Conservation (phyloP, 495 filamentous ascomycete species). For the Cetradonia linearis region DNA sequence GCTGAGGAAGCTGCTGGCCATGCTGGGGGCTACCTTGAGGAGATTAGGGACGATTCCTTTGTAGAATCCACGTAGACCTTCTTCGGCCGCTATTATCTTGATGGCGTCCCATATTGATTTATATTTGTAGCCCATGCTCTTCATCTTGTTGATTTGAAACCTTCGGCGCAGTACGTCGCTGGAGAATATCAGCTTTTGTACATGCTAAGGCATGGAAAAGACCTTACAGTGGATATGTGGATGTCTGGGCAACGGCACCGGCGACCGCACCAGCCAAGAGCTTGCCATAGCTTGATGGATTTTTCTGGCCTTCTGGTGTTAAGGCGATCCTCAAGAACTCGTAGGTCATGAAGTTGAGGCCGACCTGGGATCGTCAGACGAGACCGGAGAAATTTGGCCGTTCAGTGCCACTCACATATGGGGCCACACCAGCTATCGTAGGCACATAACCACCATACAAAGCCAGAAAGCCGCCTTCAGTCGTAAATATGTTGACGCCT, state of each 20-base stretch:
- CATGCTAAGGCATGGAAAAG: not conserved
- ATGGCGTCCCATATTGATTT: constrained; percentile 77
- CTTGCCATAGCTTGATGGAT: constrained; percentile 71
- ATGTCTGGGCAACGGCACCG: constrained; percentile 92
- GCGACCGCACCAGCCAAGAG: constrained; percentile 81
- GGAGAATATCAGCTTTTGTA: constrained; percentile 21
- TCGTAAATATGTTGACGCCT: constrained; percentile 74
- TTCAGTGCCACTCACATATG: constrained; percentile 56
- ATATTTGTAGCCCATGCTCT: constrained; percentile 95
- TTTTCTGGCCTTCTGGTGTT: constrained; percentile 78
- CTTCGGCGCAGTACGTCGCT: constrained; percentile 91
- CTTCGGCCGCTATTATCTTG: constrained; percentile 65
- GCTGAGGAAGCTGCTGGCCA: constrained; percentile 97
- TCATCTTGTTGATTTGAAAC: constrained; percentile 99
- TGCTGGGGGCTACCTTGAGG: constrained; percentile 93
- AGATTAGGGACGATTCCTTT: constrained; percentile 92
- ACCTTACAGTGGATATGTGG: constrained; percentile 95
- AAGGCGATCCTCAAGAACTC: constrained; percentile 75
- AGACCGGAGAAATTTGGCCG: not conserved
- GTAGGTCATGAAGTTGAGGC: constrained; percentile 97
- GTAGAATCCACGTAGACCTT: constrained; percentile 70
- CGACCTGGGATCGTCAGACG: constrained; percentile 51
- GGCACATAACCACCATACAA: constrained; percentile 89
- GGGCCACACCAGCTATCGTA: constrained; percentile 89
- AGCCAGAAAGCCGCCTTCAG: constrained; percentile 72